Evolutionary conservation across 768 basidiomycete species (phyloP).

Genomic region (Suillus tomentosus): DNA sequence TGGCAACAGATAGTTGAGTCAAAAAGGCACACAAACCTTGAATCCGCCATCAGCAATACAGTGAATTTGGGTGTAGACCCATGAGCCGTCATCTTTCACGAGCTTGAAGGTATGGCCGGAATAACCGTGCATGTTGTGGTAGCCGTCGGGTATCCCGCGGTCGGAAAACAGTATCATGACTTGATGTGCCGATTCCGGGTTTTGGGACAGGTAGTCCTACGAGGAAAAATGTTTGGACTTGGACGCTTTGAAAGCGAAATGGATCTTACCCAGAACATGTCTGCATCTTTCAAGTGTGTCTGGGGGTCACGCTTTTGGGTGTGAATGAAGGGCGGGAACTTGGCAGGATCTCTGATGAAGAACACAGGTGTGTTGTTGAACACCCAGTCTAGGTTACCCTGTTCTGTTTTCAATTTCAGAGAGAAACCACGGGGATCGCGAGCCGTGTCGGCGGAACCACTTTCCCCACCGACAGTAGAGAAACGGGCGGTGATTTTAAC

Average conservation of each 20-base stretch:
- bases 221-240: conserved; percentile 30
- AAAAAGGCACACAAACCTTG: conserved; percentile 49
- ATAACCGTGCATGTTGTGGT: conserved; percentile 87
- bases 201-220: conserved; percentile 86
- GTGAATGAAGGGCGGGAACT: conserved; percentile 95
- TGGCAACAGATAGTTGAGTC: conserved; percentile 8
- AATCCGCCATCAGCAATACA: conserved; percentile 76
- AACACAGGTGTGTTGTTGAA: conserved; percentile 93
- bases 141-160: conserved; percentile 92
- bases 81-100: conserved; percentile 80
- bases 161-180: conserved; percentile 93
- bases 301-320: conserved; percentile 91
- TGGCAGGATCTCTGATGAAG: conserved; percentile 84
- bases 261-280: conserved; percentile 75
- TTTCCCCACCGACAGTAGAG: conserved; percentile 91
- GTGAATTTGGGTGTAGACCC: conserved; percentile 88
- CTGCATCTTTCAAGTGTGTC: conserved; percentile 86
- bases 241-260: conserved; percentile 26
- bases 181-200: conserved; percentile 89
- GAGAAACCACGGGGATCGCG: conserved; percentile 95
- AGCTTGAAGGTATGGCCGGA: conserved; percentile 92
- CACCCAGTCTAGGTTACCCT: conserved; percentile 93
- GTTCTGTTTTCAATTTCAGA: conserved; percentile 82
- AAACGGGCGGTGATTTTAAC: conserved; percentile 81
- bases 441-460: conserved; percentile 88